Conservation (phyloP, 1,139 yeast species). For the Debaryomyces psychrophilus region DNA sequence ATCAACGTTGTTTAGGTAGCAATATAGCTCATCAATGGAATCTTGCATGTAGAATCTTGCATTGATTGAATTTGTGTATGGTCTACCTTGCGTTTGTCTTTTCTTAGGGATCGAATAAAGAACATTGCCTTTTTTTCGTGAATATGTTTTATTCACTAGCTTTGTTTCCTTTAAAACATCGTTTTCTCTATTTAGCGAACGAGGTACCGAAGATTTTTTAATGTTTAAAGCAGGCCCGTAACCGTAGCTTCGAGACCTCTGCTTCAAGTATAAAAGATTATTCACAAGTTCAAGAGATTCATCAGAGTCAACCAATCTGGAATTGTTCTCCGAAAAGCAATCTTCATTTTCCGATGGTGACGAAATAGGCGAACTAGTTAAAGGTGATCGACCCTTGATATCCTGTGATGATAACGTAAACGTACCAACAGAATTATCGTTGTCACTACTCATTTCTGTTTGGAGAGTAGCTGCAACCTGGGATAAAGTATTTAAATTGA, state of each 20-base stretch:
- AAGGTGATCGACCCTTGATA: background rate
- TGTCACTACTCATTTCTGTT: constrained; percentile 1
- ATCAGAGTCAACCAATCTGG: constrained; percentile 1
- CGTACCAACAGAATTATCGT: background rate
- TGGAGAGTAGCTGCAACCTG: constrained; percentile 7
- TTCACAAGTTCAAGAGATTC: constrained; percentile 2
- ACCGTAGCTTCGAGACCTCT: background rate
- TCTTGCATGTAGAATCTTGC: constrained; percentile 32
- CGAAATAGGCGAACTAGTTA: constrained; percentile 1
- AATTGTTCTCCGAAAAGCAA: background rate
- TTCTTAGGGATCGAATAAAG: background rate
- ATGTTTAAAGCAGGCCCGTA: background rate
- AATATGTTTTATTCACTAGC: background rate
- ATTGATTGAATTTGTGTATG: constrained; percentile 34
- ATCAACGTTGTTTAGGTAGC: constrained; percentile 20
- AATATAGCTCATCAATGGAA: constrained; percentile 20
- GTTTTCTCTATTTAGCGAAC: background rate
- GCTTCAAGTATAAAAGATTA: constrained; percentile 4
- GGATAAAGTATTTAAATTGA: constrained; percentile 5
- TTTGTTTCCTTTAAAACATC: background rate
- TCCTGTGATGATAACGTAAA: background rate
- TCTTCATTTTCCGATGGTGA: background rate
- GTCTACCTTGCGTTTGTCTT: constrained; percentile 32
- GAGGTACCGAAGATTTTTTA: background rate
- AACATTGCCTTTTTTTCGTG: background rate